A percentile compares a stretch with the other conserved stretches of the same genome.
Evolutionary conservation across 768 basidiomycete genomes (phyloP).

Genomic region (Termitomyces sp.): DNA sequence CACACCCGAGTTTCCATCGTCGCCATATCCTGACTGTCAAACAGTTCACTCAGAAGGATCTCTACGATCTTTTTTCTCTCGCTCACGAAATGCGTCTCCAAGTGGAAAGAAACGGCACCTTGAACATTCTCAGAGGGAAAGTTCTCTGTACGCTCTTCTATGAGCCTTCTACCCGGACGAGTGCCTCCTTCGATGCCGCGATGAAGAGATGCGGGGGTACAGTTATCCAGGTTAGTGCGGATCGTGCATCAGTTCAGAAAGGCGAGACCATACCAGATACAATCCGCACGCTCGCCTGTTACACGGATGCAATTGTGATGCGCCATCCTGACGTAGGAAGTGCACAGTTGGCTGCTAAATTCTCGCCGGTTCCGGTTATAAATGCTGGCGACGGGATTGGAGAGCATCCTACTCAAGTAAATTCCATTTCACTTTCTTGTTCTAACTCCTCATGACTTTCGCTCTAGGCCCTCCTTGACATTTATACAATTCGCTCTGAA

Average conservation of each 20-base stretch:
- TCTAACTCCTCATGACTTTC: conserved; percentile 1
- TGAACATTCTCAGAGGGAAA: conserved; percentile 88
- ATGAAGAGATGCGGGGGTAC: conserved; percentile 98
- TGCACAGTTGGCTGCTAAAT: conserved; percentile 94
- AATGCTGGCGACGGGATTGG: conserved; percentile 97
- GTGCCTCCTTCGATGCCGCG: conserved; percentile 93
- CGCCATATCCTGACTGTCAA: conserved; percentile 93
- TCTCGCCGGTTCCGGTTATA: conserved; percentile 90
- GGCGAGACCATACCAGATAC: conserved; percentile 94
- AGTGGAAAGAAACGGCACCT: conserved; percentile 83
- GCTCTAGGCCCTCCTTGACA: conserved; percentile 71
- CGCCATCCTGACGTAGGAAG: conserved; percentile 94
- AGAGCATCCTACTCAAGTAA: conserved; percentile 92
- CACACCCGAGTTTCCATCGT: conserved; percentile 86
- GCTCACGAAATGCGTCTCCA: conserved; percentile 97
- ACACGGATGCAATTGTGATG: conserved; percentile 90
- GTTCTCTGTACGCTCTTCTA: conserved; percentile 93
- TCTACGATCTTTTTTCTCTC: conserved; percentile 90
- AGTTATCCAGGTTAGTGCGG: conserved; percentile 79
- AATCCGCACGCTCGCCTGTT: conserved; percentile 89
- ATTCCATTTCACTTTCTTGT: conserved; percentile 15
- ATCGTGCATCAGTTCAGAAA: conserved; percentile 85
- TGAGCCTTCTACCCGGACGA: conserved; percentile 95
- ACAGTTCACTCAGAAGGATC: conserved; percentile 83
- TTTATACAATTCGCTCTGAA: conserved; percentile 96